Evolutionary conservation across 352 stramenopile species (phyloP), one percentile per base, ranked within the genome.

Genomic region (Pythium phragmitis): DNA sequence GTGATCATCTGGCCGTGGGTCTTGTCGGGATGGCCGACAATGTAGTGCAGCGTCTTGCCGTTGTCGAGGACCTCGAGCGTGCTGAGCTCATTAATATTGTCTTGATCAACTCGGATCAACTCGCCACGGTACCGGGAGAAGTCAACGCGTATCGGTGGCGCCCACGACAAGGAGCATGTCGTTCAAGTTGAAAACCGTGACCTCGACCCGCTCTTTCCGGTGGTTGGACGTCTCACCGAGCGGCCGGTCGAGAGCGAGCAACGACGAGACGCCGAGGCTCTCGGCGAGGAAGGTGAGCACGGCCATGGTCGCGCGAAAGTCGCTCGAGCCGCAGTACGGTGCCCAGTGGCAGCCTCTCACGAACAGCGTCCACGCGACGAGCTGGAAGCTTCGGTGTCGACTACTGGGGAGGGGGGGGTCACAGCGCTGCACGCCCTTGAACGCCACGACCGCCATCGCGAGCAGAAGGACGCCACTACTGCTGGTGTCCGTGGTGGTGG

Each of bases 141-240:
- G 21, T 21, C 21, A 21, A 21, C 21, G 21, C 1, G 21, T 21
- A 30, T 30, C 30, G 1, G 84, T 82, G 9, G 84, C 84, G n/a
- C 84, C 82, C 7, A 91, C 78, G 49, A 92, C 66, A 45, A 91
- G 67, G 61, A 92, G 60, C 78, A 91, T 88, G 70, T 95, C 91
- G 70, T 87, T 91, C 60, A 88, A 93, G 74, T 93, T 92, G 74
- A 93, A 88, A 45, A 90, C 65, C 51, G 89, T 77, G 48, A 92
- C 73, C 46, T 87, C 78, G 57, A 85, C 75, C 11, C 78, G 82
- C 42, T 79, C 77, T 19, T 75, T 73, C 37, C 71, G 68, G 7
- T 68, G 57, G 39, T 30, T 5, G 26, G 26, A 21, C 21, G 21
- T 21, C 21, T 21, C 21, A 21, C 21, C 21, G 21, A 30, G 2